Conservation (phyloP, 345 rosid genomes). For the Euphorbia pulcherrima region DNA sequence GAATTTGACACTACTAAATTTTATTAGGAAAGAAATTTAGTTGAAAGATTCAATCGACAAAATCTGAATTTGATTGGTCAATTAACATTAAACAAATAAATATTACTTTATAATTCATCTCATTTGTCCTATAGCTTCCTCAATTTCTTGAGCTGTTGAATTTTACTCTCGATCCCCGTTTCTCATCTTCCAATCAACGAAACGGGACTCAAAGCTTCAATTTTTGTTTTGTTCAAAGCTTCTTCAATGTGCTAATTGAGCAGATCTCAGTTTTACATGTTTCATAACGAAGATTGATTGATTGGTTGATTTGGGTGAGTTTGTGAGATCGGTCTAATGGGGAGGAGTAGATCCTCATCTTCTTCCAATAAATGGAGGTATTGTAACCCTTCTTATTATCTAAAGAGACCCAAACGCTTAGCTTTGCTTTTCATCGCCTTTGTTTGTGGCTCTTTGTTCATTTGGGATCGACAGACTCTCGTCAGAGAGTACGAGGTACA, state of each 20-base stretch:
- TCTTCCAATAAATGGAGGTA: conserved; percentile 46
- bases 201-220: neutral
- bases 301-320: neutral
- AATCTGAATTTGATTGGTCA: neutral
- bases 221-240: neutral
- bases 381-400: conserved; percentile 65
- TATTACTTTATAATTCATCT: no score
- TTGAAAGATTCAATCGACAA: neutral
- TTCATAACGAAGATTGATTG: neutral
- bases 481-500: conserved; percentile 67
- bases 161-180: neutral
- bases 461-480: conserved; percentile 92
- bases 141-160: neutral
- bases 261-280: neutral
- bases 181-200: neutral
- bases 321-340: conserved; percentile 27
- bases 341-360: conserved; percentile 45
- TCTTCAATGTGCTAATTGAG: conserved; percentile 2
- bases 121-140: neutral
- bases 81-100: no score
- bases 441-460: conserved; percentile 47
- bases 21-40: neutral
- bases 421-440: conserved; percentile 69
- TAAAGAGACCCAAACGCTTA: conserved; percentile 66
- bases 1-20: neutral